A percentile compares a stretch with the other conserved stretches of the same genome.
phyloP scores from a whole-genome alignment of 441 rosid species.

The Gossypium trilobum region DNA sequence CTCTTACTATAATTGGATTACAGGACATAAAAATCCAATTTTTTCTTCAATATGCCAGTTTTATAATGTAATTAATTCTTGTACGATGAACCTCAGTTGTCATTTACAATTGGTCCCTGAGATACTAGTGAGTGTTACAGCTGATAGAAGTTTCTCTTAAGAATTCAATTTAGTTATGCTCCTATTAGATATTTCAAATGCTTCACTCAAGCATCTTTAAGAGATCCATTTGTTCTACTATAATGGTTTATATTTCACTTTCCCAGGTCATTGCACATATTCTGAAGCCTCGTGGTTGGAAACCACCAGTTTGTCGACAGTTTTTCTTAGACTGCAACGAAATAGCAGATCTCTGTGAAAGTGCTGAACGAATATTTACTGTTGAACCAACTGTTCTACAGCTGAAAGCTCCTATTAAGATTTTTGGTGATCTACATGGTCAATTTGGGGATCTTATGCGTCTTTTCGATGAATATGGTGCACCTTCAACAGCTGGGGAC shows the following conservation, averaged over 20 bases:
- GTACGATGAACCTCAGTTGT: not conserved
- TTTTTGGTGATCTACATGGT: conserved; percentile 96
- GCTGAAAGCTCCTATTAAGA: conserved; percentile 88
- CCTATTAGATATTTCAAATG: not conserved
- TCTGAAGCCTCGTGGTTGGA: conserved; percentile 97
- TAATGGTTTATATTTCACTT: not conserved
- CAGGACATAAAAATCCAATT: not conserved
- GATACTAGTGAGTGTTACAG: not conserved
- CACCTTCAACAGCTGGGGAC: conserved; percentile 99
- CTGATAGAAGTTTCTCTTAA: not conserved
- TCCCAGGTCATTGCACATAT: conserved; percentile 80
- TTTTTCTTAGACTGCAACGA: conserved; percentile 97
- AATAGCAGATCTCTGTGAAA: conserved; percentile 93
- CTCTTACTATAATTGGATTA: not conserved
- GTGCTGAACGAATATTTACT: conserved; percentile 77
- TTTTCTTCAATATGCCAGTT: not conserved
- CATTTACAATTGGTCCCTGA: not conserved
- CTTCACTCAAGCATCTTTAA: not conserved
- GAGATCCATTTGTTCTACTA: conserved; percentile 3
- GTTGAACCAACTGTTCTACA: conserved; percentile 86
- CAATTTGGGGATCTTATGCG: conserved; percentile 99
- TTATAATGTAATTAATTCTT: not conserved
- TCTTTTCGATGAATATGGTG: conserved; percentile 94
- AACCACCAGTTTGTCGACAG: conserved; percentile 92
- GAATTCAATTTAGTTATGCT: not conserved